Evolutionary conservation across 2,329 filamentous ascomycete species (phyloP), one percentile per base, ranked within the genome.

Genomic region (Cordyceps farinosa): DNA sequence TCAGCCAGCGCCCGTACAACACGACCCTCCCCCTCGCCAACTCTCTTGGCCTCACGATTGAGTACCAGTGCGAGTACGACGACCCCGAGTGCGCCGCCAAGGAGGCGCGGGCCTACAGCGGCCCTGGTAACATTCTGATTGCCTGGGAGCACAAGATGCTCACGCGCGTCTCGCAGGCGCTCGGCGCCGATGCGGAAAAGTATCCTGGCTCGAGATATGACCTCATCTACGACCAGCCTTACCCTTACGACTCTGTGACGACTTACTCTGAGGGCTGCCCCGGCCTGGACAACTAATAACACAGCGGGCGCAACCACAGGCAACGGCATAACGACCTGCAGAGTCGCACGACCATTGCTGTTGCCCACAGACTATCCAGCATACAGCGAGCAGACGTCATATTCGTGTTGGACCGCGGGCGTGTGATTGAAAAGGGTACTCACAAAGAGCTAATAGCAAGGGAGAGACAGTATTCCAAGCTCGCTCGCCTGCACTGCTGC

Each of bases 51-150:
- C 55, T 63, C 5, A 63, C 53, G n/a, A 52, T 59, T 7, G 61
- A 63, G 38, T 61, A 62, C 22, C 62, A 65, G 27, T 65, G 64
- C 63, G 55, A 57, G 40, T 70, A 69, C 63, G 71, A 72, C 66
- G 72, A 74, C 36, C 67, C 70, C 55, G 70, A 73, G 51, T 69
- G 66, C 63, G 62, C 61, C 27, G 65, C 53, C 38, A 57, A 27
- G 22, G 52, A 32, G 59, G 66, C 59, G 17, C 62, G 66, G 52
- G 63, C 65, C 3, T 70, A 72, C 53, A 30, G 15, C n/a, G 47
- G 42, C 7, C 30, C 22, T 3, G 62, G 56, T 27, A 61, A 64
- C 51, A 54, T 61, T 13, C 44, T 61, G n/a, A 61, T 61, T 36
- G 56, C 55, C 1, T 61, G 57, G 62, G 62, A 61, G 56, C 62